Conservation (phyloP, 2,329 filamentous ascomycete genomes). For the Nigrospora osmanthi region DNA sequence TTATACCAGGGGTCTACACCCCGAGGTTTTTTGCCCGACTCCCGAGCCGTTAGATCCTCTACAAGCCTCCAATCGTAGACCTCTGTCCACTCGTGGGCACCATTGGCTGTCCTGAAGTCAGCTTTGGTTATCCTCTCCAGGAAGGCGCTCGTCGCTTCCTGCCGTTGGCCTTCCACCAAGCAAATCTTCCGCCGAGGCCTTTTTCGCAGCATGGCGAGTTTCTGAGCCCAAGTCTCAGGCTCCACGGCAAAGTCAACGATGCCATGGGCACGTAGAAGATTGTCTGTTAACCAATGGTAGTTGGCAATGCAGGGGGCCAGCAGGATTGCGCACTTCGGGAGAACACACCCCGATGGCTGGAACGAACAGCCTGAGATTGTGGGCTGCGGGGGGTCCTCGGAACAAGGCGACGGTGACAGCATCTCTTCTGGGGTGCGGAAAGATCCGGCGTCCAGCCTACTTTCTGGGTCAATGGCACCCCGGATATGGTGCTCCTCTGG, state of each 20-base stretch:
- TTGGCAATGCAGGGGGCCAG: conserved; percentile 32
- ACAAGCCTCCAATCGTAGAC: conserved; percentile 41
- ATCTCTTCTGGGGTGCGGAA: conserved; percentile 7
- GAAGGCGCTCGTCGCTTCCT: conserved; percentile 22
- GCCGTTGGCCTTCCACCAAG: conserved; percentile 30
- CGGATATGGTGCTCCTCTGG: neutral
- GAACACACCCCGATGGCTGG: conserved; percentile 24
- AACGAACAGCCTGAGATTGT: conserved; percentile 19
- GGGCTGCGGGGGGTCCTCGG: conserved; percentile 3
- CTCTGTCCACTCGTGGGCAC: conserved; percentile 26
- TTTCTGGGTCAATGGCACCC: neutral
- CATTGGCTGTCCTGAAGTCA: conserved; percentile 16
- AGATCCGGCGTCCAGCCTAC: no score
- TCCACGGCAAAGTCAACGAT: conserved; percentile 24
- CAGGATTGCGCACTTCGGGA: conserved; percentile 29
- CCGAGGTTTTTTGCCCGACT: conserved; percentile 26
- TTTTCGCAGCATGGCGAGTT: neutral
- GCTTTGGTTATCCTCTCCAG: conserved; percentile 22
- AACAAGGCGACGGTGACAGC: conserved; percentile 6
- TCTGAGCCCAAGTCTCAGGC: conserved; percentile 23
- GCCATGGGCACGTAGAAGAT: conserved; percentile 34
- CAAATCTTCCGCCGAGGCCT: conserved; percentile 21
- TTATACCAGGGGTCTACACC: conserved; percentile 32
- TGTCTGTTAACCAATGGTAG: conserved; percentile 25
- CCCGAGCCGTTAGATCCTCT: conserved; percentile 28